Percentiles rank a stretch among this genome's conserved stretches.
Conservation (phyloP, 805 yeast genomes). For the Wickerhamiella spandovensis region DNA sequence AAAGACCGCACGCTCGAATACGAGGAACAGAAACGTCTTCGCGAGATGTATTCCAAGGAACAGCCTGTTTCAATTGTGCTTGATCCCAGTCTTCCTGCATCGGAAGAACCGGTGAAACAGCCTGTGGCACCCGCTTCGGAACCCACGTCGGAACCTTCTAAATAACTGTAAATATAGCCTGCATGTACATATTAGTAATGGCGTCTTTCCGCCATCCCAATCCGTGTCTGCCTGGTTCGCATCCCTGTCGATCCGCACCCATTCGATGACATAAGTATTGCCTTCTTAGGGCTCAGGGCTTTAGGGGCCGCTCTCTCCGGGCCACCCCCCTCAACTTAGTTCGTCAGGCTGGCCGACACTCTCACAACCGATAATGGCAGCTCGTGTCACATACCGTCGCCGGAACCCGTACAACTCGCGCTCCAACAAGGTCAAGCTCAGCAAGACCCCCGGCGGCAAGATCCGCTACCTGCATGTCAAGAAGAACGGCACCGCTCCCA, state of each 20-base stretch:
- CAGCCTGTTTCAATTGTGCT: slow-evolving; percentile 10
- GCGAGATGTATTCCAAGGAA: slow-evolving; percentile 12
- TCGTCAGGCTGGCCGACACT: background rate
- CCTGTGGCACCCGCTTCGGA: no score
- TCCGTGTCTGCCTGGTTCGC: no score
- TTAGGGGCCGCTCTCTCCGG: background rate
- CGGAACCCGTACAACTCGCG: slow-evolving; percentile 99
- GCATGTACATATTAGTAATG: no score
- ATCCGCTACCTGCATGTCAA: slow-evolving; percentile 95
- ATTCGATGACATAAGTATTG: no score
- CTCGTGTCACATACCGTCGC: slow-evolving; percentile 98
- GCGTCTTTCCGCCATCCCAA: no score
- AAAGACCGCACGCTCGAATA: slow-evolving; percentile 23
- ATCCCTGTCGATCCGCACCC: no score
- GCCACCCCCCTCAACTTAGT: background rate
- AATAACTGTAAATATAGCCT: no score
- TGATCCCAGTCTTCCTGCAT: background rate
- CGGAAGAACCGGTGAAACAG: no score
- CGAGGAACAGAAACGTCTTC: slow-evolving; percentile 18
- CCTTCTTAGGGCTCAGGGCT: slow-evolving; percentile 2
- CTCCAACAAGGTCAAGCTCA: slow-evolving; percentile 99
- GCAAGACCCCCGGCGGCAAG: slow-evolving; percentile 99
- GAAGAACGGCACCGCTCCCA: slow-evolving; percentile 69
- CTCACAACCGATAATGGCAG: slow-evolving; percentile 66
- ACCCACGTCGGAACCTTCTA: no score